Evolutionary conservation across 352 stramenopile genomes (phyloP), one percentile per base, ranked within the genome.

Genomic region (Phytophthora sojae): DNA sequence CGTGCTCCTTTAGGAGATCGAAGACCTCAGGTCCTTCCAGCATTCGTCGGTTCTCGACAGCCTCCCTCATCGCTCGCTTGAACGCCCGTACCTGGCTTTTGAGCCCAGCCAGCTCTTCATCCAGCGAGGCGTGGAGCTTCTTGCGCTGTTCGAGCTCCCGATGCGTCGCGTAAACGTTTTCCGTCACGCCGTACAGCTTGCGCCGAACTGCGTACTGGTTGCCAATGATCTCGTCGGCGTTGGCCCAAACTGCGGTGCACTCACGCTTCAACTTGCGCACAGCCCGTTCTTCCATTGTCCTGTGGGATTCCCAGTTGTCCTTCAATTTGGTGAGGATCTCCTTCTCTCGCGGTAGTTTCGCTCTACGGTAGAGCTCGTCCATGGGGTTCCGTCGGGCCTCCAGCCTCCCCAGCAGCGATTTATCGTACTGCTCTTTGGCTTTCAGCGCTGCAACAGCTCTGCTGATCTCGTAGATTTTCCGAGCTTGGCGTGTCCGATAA

Each of bases 121-220:
- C 50, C 9, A 91, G 69, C 30, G 64, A 68, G 14, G 14, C n/a
- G 0, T 83, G 74, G n/a, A 71, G 73, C 54, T 76, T 70, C 53
- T 83, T 62, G 4, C 81, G 79, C 59, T 85, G 64, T 4, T 61
- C 15, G 6, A 71, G 69, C 55, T 90, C 82, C n/a, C 67, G 73
- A 55, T 82, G 73, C n/a, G 81, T 84, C 17, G 82, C 58, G 72
- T 92, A 92, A 45, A 92, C 82, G 47, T 83, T 91, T 66, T 92
- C 85, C 6, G 82, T 89, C 42, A 92, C 82, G 39, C 85, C 85
- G 59, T 89, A 91, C 30, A 92, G 74, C 50, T 89, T 86, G 26
- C 73, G 69, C 1, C 76, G 71, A 37, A 88, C 73, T 8, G 15
- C 55, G 26, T 79, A 79, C 47, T 83, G 69, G 37, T 88, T 89